Conservation (phyloP, 2,329 filamentous ascomycete genomes). For the Colletotrichum somersetense region DNA sequence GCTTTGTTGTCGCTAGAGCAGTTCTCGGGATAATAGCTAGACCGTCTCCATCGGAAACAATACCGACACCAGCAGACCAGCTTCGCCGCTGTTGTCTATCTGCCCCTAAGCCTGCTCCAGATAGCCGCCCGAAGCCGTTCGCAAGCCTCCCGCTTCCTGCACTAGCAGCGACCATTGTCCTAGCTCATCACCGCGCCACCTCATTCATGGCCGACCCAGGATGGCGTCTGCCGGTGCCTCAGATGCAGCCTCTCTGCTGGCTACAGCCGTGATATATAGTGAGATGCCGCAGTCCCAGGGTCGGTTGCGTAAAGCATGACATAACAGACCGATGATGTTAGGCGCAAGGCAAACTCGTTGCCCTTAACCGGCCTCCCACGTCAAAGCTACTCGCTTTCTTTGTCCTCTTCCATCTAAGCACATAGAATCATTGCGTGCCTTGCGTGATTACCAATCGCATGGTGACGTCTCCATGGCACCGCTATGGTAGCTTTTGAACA, state of each 20-base stretch:
- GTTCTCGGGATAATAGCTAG: neutral
- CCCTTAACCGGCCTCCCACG: constrained; percentile 28
- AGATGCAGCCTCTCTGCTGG: neutral
- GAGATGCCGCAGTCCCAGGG: neutral
- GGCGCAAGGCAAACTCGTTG: constrained; percentile 8
- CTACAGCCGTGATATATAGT: neutral
- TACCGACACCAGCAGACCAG: constrained; percentile 12
- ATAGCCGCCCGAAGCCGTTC: neutral
- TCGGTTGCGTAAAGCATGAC: neutral
- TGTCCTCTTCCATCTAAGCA: constrained; percentile 31
- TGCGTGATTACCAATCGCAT: constrained; percentile 24
- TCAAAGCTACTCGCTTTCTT: constrained; percentile 32
- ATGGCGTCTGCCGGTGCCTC: neutral
- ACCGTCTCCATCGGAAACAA: constrained; percentile 8
- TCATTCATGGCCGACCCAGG: neutral
- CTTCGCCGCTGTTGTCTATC: neutral
- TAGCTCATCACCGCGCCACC: neutral
- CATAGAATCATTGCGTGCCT: constrained; percentile 1
- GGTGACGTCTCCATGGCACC: constrained; percentile 12
- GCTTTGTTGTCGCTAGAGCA: constrained; percentile 7
- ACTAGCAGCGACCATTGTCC: neutral
- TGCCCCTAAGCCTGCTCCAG: neutral
- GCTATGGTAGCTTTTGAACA: constrained; percentile 3
- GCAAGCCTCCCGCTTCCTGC: constrained; percentile 5
- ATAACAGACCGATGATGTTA: constrained; percentile 2